These are phyloP conservation scores for Lichtheimia ornata DNA, from an alignment of 371 early-diverging fungal species.

Conservation along the genomic window DNA sequence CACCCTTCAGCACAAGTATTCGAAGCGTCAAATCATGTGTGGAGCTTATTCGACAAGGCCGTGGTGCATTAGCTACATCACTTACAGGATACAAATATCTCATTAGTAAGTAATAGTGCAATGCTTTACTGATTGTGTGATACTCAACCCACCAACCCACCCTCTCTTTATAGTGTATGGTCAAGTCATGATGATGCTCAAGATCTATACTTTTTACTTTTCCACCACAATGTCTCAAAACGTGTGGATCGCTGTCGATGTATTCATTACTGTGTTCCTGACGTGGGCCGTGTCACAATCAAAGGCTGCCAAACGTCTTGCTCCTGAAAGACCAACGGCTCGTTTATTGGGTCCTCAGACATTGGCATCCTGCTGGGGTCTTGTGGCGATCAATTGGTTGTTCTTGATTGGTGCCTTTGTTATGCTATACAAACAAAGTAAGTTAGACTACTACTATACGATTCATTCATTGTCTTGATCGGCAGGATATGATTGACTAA, in stretches of 20 bases:
- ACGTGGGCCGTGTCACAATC: slow-evolving; percentile 74
- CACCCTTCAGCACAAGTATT: slow-evolving; percentile 80
- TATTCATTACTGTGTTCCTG: slow-evolving; percentile 65
- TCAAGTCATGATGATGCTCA: slow-evolving; percentile 73
- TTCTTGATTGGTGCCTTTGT: slow-evolving; percentile 54
- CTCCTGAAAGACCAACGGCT: slow-evolving; percentile 73
- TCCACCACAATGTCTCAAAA: slow-evolving; percentile 54
- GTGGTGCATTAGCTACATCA: slow-evolving; percentile 77
- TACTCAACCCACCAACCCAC: neutral
- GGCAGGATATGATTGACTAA: neutral
- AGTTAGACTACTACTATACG: slow-evolving; percentile 1
- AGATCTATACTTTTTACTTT: slow-evolving; percentile 63
- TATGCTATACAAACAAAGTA: slow-evolving; percentile 41
- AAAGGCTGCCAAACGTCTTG: slow-evolving; percentile 57
- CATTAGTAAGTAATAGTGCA: slow-evolving; percentile 24
- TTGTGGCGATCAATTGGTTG: slow-evolving; percentile 68
- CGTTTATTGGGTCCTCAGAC: slow-evolving; percentile 74
- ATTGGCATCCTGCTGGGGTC: slow-evolving; percentile 67
- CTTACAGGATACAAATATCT: slow-evolving; percentile 78
- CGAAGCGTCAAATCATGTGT: slow-evolving; percentile 73
- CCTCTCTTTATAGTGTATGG: slow-evolving; percentile 60
- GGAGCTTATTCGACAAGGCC: slow-evolving; percentile 71
- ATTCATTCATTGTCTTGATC: slow-evolving; percentile 1
- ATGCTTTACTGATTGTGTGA: neutral
- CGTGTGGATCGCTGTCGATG: slow-evolving; percentile 71